These are phyloP conservation scores for Fusarium anthophilum DNA, from an alignment of 2,329 filamentous ascomycete species.

Conservation along the genomic window DNA sequence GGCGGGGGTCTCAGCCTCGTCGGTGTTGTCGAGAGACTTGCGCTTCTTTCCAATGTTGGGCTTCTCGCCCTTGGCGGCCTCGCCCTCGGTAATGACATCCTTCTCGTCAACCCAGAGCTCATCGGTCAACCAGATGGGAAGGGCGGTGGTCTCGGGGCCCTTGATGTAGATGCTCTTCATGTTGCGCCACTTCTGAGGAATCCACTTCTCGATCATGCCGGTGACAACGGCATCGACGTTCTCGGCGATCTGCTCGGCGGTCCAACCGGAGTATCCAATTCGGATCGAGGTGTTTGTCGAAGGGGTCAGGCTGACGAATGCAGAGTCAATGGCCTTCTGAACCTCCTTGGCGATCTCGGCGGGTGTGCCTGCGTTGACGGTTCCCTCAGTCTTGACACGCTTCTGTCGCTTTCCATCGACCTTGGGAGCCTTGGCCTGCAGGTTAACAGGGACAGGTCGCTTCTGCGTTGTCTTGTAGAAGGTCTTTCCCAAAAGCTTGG, in stretches of 20 bases:
- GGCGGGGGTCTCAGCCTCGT: constrained; percentile 56
- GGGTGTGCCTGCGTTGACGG: constrained; percentile 61
- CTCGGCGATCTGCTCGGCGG: constrained; percentile 77
- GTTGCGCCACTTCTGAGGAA: constrained; percentile 88
- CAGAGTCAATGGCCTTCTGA: constrained; percentile 77
- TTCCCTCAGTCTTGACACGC: constrained; percentile 56
- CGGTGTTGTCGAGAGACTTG: constrained; percentile 57
- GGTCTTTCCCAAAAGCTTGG: constrained; percentile 84
- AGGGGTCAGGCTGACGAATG: constrained; percentile 81
- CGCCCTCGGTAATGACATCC: constrained; percentile 73
- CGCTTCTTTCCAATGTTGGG: constrained; percentile 73
- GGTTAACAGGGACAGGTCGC: constrained; percentile 83
- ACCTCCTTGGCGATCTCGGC: constrained; percentile 82
- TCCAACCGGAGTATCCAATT: constrained; percentile 80
- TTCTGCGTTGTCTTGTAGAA: constrained; percentile 89
- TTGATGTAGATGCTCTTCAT: constrained; percentile 89
- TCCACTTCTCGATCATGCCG: constrained; percentile 78
- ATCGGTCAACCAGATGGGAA: constrained; percentile 94
- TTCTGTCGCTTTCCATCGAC: constrained; percentile 67
- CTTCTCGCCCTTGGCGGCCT: constrained; percentile 58
- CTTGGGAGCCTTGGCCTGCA: constrained; percentile 71
- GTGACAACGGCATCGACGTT: constrained; percentile 80
- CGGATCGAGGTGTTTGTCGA: constrained; percentile 83
- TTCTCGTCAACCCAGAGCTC: constrained; percentile 88
- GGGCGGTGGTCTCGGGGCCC: constrained; percentile 83